These are phyloP conservation scores for Lactarius quietus DNA, from an alignment of 768 basidiomycete genomes.

Conservation along the genomic window DNA sequence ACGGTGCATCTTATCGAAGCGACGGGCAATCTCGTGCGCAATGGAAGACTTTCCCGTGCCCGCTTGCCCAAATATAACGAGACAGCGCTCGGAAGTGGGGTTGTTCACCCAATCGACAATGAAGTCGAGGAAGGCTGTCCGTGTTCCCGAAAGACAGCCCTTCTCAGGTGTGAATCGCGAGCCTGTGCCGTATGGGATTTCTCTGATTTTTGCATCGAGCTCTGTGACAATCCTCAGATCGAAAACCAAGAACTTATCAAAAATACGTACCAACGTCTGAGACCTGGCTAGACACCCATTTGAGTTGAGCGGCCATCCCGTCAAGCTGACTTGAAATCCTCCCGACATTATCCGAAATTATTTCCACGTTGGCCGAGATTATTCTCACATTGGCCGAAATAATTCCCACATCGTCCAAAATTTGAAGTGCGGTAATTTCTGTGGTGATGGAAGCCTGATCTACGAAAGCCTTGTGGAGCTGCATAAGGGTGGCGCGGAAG, in stretches of 20 bases:
- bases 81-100: neutral
- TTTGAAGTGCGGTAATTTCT: neutral
- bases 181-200: neutral
- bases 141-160: neutral
- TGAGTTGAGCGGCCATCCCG: neutral
- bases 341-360: too few relatives aligned
- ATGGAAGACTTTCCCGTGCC: neutral
- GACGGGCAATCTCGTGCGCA: neutral
- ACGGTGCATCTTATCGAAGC: neutral
- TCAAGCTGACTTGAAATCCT: neutral
- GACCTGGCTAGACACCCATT: neutral
- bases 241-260: neutral
- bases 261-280: neutral
- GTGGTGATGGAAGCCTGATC: neutral
- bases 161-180: neutral
- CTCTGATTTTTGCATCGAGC: neutral
- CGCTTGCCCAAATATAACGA: neutral
- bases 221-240: neutral
- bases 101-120: neutral
- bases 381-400: neutral
- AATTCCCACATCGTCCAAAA: neutral
- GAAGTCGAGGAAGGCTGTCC: neutral
- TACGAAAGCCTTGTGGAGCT: neutral
- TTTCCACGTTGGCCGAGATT: neutral
- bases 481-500: neutral